Evolutionary conservation across 495 filamentous ascomycete genomes (phyloP), one percentile per base, ranked within the genome.

Genomic region (Penicillium daleae): DNA sequence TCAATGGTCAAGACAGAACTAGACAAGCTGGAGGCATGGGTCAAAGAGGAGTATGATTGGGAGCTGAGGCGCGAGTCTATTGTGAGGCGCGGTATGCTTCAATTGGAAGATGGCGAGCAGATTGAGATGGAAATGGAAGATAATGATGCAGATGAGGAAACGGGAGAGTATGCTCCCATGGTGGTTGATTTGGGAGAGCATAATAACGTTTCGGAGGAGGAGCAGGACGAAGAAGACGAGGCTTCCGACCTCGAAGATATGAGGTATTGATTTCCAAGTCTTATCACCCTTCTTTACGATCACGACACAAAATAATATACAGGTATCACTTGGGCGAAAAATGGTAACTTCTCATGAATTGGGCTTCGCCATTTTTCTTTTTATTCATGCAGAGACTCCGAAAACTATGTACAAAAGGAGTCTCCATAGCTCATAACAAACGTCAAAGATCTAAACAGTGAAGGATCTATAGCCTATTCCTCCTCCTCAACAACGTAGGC

Each of bases 141-240:
- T 6, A 82, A 88, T 61, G 89, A 94, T 62, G 91, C 86, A 60
- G 91, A 96, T 59, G 91, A 95, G 56, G 92, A 95, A 74, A 85
- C 83, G 60, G 92, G 92, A 19, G 94, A 97, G 70, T 93, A 92
- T 80, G 88, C 90, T 61, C 95, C 94, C 17, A 82, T 90, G 24
- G 74, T 99, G 19, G 92, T 99, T 6, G 86, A 92, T 54, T 27
- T 64, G 19, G 62, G 26, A 13, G 62, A 64, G 33, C 49, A 46
- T 24, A 44, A 22, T 50, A 27, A 21, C 6, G 4, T 48, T 12
- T 27, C 29, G 12, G 49, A 32, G 29, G 27, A 31, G 27, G 49
- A 63, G 32, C 31, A n/a, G 42, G 4, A 7, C 8, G 40, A 63
- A 29, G 56, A 31, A 7, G 56, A 52, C 10, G 56, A 58, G 21